phyloP scores from a whole-genome alignment of 768 basidiomycete species.

The Boletales sp. region DNA sequence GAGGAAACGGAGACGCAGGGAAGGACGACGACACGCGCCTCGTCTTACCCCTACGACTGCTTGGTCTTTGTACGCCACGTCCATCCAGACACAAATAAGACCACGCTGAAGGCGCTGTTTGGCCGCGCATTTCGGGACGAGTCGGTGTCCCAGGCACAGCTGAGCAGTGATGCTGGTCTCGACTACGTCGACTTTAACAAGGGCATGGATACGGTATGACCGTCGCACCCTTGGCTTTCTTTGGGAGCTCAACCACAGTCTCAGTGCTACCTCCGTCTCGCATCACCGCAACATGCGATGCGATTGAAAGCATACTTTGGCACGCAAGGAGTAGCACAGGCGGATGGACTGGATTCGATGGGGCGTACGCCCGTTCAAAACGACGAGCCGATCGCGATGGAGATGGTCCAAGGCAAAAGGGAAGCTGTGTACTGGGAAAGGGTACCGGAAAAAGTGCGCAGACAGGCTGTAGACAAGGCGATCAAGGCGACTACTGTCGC shows the following conservation, averaged over 20 bases:
- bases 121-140: constrained; percentile 34
- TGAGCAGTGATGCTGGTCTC: constrained; percentile 34
- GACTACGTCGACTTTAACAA: constrained; percentile 83
- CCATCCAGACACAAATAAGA: constrained; percentile 77
- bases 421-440: constrained; percentile 79
- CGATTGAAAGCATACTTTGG: constrained; percentile 46
- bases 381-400: constrained; percentile 39
- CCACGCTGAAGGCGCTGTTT: constrained; percentile 64
- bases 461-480: constrained; percentile 55
- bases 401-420: constrained; percentile 57
- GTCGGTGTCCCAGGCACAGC: neutral
- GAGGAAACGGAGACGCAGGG: neutral
- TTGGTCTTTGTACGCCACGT: constrained; percentile 70
- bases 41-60: constrained; percentile 59
- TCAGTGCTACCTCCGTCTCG: constrained; percentile 73
- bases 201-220: constrained; percentile 65
- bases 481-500: neutral
- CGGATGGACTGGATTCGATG: constrained; percentile 50
- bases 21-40: constrained; percentile 19
- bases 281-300: constrained; percentile 45
- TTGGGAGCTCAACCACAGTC: too few relatives aligned
- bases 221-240: neutral
- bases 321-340: constrained; percentile 37
- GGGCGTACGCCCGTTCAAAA: constrained; percentile 31
- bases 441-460: constrained; percentile 68